Percentiles rank a stretch among this genome's conserved stretches.
phyloP scores from a whole-genome alignment of 805 yeast species.

The Priceomyces medius region DNA sequence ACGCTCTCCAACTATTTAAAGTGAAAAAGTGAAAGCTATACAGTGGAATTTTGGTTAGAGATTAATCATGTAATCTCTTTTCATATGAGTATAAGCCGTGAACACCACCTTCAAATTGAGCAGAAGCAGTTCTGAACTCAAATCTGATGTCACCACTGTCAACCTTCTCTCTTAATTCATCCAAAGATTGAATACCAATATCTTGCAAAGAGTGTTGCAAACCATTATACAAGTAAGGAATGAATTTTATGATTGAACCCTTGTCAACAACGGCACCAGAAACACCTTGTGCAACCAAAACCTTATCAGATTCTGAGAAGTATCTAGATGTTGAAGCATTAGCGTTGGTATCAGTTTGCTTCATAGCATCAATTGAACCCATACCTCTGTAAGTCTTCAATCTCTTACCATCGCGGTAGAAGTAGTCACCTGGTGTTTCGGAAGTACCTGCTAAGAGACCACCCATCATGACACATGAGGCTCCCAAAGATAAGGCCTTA shows the following conservation, averaged over 20 bases:
- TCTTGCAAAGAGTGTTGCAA: constrained; percentile 99
- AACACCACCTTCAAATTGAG: constrained; percentile 98
- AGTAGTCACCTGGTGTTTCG: constrained; percentile 98
- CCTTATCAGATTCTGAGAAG: constrained; percentile 93
- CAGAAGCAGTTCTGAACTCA: constrained; percentile 97
- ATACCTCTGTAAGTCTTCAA: constrained; percentile 97
- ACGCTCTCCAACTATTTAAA: not conserved
- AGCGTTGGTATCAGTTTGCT: constrained; percentile 80
- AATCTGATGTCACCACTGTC: constrained; percentile 76
- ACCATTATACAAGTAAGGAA: constrained; percentile 93
- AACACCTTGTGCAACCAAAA: constrained; percentile 98
- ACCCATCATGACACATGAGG: constrained; percentile 99
- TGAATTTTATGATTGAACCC: constrained; percentile 89
- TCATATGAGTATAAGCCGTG: constrained; percentile 95
- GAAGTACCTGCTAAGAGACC: constrained; percentile 98
- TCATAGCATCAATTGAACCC: constrained; percentile 99
- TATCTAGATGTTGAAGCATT: constrained; percentile 98
- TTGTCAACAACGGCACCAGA: constrained; percentile 95
- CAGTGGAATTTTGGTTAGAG: not conserved
- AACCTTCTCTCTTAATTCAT: constrained; percentile 62
- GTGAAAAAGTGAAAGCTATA: not conserved
- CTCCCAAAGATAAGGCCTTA: constrained; percentile 95
- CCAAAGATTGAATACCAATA: constrained; percentile 77
- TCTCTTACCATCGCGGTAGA: constrained; percentile 97
- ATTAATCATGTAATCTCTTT: constrained; percentile 89